Percentiles rank a stretch among this genome's conserved stretches.
Conservation (phyloP, 164 flowering plant genomes). For the Liriodendron chinense region DNA sequence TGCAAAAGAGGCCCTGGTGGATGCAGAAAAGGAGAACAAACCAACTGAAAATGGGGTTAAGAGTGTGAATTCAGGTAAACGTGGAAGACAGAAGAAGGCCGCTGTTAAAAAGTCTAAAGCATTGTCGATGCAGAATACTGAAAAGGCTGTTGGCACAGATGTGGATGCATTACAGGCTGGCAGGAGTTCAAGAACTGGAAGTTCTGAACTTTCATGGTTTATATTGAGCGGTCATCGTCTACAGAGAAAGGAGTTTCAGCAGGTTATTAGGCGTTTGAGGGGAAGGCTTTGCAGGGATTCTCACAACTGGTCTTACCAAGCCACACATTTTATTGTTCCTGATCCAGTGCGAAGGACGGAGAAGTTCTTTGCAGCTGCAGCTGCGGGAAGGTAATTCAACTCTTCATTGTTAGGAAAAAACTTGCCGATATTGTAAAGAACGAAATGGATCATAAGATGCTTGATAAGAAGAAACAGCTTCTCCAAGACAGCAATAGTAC, state of each 20-base stretch:
- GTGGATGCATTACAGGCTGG: slow-evolving; percentile 4
- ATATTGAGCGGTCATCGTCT: slow-evolving; percentile 79
- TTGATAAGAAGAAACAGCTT: neutral
- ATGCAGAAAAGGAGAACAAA: slow-evolving; percentile 45
- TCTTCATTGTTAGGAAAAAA: neutral
- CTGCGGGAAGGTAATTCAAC: slow-evolving; percentile 79
- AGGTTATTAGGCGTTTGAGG: slow-evolving; percentile 57
- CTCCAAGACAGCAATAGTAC: neutral
- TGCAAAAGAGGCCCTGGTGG: slow-evolving; percentile 17
- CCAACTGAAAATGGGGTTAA: slow-evolving; percentile 23
- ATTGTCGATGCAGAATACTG: slow-evolving; percentile 9
- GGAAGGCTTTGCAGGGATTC: slow-evolving; percentile 86
- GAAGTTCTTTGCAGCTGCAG: slow-evolving; percentile 95
- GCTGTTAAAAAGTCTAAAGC: slow-evolving; percentile 19
- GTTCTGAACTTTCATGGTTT: slow-evolving; percentile 52
- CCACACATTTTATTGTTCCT: slow-evolving; percentile 85
- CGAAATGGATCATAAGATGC: too few species aligned
- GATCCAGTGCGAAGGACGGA: slow-evolving; percentile 86
- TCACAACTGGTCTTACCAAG: slow-evolving; percentile 97
- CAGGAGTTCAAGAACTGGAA: slow-evolving; percentile 4
- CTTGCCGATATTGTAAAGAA: neutral
- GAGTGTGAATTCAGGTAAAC: slow-evolving; percentile 16
- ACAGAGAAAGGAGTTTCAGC: slow-evolving; percentile 82
- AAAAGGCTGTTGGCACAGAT: slow-evolving; percentile 11
- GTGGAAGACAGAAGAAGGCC: slow-evolving; percentile 12